Evolutionary conservation across 2,329 filamentous ascomycete genomes (phyloP), one percentile per base, ranked within the genome.

Genomic region (Phialophora expanda): DNA sequence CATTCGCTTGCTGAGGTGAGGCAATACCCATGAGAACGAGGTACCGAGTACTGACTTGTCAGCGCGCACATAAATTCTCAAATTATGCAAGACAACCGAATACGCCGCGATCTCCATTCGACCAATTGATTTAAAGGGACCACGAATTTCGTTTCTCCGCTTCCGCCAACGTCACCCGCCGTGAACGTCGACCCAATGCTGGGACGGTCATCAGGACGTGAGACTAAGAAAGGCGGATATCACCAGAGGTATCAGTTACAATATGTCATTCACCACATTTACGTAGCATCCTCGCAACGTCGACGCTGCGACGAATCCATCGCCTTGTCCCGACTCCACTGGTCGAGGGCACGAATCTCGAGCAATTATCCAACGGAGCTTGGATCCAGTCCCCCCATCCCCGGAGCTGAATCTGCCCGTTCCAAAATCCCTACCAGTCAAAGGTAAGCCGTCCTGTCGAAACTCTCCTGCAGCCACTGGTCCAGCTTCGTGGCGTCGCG

Each of bases 401-500:
- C 3, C 24, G 24, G 24, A 6, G 44, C 17, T 48, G 44, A n/a
- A 2, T 17, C 17, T 11, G 17, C 17, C 44, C 46, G n/a, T 22
- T 50, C 20, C 20, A 9, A 20, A 24, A 26, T 17, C 22, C 14
- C 7, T 8, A 6, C 4, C 22, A 34, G 34, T 57, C 55, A 57
- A 38, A 41, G 22, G 11, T 57, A 20, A 11, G 55, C 55, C 4
- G 32, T 41, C 55, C 22, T 28, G 5, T 41, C 55, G 11, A 24
- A 22, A 20, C 55, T 46, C n/a, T 41, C 28, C 26, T 38, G 34
- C 12, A 65, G 58, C 62, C 62, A 65, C 20, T 38, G 44, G 7
- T 61, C 62, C 48, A 65, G 51, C 28, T 61, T 22, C 11, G 26
- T 26, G 32, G 6, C 14, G 30, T 65, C 62, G 9, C 62, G 22